A percentile compares a stretch with the other conserved stretches of the same genome.
Evolutionary conservation across 495 filamentous ascomycete species (phyloP).

Genomic region (Hypomontagnella monticulosa): DNA sequence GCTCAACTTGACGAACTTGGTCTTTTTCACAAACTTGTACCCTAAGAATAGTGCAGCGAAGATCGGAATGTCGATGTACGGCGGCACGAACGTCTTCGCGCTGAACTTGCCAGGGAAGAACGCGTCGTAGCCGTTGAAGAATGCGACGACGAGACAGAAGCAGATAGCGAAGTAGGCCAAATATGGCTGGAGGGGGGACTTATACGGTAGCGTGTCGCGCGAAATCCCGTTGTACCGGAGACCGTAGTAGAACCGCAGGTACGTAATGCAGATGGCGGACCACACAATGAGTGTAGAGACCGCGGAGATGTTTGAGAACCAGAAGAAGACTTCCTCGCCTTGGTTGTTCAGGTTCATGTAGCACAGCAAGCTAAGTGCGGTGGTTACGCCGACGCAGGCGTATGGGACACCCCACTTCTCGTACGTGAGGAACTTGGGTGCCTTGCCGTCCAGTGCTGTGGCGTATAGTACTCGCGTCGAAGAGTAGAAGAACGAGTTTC

Average conservation of each 20-base stretch:
- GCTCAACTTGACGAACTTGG: conserved; percentile 56
- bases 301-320: conserved; percentile 67
- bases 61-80: conserved; percentile 69
- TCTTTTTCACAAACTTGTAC: conserved; percentile 63
- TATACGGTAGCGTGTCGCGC: conserved; percentile 65
- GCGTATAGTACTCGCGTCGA: conserved; percentile 72
- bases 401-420: conserved; percentile 66
- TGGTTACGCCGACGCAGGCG: conserved; percentile 62
- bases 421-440: conserved; percentile 64
- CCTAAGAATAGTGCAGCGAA: conserved; percentile 65
- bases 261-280: conserved; percentile 64
- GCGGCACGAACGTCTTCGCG: conserved; percentile 61
- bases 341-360: conserved; percentile 62
- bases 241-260: conserved; percentile 67
- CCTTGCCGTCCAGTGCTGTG: conserved; percentile 65
- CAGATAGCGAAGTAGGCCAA: conserved; percentile 66
- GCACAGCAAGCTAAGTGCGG: conserved; percentile 62
- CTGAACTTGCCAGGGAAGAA: conserved; percentile 60
- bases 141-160: conserved; percentile 64
- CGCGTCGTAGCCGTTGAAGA: conserved; percentile 65
- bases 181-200: conserved; percentile 68
- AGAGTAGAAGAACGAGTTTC: conserved; percentile 76
- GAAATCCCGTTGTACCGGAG: conserved; percentile 64
- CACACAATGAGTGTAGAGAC: conserved; percentile 70
- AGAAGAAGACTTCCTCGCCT: conserved; percentile 63